phyloP scores from a whole-genome alignment of 805 yeast species.

The Pichia deserticola region DNA sequence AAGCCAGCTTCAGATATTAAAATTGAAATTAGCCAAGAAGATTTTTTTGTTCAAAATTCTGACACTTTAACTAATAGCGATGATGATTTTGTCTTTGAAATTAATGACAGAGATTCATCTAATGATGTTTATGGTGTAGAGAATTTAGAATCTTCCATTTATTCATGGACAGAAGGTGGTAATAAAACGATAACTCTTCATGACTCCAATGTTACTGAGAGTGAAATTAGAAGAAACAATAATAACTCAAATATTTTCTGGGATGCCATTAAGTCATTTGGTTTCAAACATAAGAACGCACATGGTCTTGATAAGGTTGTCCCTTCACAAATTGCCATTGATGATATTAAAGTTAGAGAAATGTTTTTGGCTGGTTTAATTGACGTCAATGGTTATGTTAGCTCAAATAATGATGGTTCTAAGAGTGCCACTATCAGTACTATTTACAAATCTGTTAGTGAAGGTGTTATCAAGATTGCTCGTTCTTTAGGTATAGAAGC shows the following conservation, averaged over 20 bases:
- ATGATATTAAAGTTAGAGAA: conserved; percentile 35
- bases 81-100: background rate
- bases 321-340: conserved; percentile 30
- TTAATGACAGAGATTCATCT: background rate
- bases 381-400: conserved; percentile 30
- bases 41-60: background rate
- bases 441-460: conserved; percentile 25
- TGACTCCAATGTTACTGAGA: conserved; percentile 1
- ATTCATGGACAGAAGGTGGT: background rate
- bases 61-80: background rate
- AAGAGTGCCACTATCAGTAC: conserved; percentile 28
- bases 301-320: conserved; percentile 22
- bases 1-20: background rate
- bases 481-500: conserved; percentile 38
- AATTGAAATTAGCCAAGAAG: background rate
- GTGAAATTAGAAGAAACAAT: background rate
- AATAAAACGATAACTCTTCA: conserved; percentile 1
- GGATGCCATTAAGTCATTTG: conserved; percentile 13
- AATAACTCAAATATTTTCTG: conserved; percentile 25
- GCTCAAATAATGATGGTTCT: conserved; percentile 1
- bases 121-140: background rate
- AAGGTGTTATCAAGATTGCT: conserved; percentile 31
- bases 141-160: background rate
- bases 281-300: conserved; percentile 7
- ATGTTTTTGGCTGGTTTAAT: conserved; percentile 37